phyloP scores from a whole-genome alignment of 2,329 filamentous ascomycete species.

The Claviceps africana region DNA sequence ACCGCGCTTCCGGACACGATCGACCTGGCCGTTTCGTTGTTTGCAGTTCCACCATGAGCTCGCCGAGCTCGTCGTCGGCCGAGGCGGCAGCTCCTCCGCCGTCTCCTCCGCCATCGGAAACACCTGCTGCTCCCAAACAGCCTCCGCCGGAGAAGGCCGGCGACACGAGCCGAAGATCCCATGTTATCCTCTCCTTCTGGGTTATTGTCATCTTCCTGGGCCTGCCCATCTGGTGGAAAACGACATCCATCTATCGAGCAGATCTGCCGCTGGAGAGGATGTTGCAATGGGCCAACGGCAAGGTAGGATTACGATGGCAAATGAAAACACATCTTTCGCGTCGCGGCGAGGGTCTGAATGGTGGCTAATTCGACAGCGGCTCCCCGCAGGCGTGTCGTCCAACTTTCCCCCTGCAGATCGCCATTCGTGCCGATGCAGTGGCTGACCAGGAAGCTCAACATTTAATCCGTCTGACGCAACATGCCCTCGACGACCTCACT shows the following conservation, averaged over 20 bases:
- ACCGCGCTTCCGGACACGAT: not conserved
- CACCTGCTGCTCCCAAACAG: conserved; percentile 13
- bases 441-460: conserved; percentile 54
- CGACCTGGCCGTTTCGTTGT: not conserved
- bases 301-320: conserved; percentile 38
- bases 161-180: conserved; percentile 53
- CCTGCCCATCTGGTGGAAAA: conserved; percentile 90
- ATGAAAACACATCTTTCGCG: no score
- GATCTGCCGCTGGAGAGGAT: conserved; percentile 71
- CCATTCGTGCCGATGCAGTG: conserved; percentile 55
- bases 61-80: conserved; percentile 3
- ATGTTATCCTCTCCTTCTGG: conserved; percentile 84
- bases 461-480: conserved; percentile 68
- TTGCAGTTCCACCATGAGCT: conserved; percentile 5
- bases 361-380: conserved; percentile 1
- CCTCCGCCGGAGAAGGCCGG: conserved; percentile 68
- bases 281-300: conserved; percentile 80
- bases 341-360: not conserved
- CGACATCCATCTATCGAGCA: conserved; percentile 83
- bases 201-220: conserved; percentile 68
- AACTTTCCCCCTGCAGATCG: conserved; percentile 74
- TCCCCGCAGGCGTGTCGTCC: conserved; percentile 63
- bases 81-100: conserved; percentile 8
- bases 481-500: conserved; percentile 73
- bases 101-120: no score